Evolutionary conservation across 176 grass and related monocot genomes (phyloP), one percentile per base, ranked within the genome.

Genomic region (Oropetium thomaeum): DNA sequence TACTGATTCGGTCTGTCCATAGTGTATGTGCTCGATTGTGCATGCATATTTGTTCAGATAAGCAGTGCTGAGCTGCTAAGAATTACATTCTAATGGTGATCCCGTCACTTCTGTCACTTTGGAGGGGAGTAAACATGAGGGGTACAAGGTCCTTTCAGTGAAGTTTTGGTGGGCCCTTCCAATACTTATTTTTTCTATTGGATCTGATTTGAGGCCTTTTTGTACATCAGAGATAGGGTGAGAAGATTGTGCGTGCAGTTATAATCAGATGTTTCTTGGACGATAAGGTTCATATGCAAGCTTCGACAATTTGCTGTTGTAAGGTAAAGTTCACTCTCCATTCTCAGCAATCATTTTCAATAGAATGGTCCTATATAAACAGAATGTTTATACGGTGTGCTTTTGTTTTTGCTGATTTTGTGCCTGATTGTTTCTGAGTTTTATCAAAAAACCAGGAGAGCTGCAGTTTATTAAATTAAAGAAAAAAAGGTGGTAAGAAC

Each of bases 231-330:
- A 70, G 62, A 69, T n/a, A 70, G 65, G 17, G 55, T 17, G 41
- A 70, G 42, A 77, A 77, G 69, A 69, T 76, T 77, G 26, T 70
- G 42, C 25, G 12, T 1, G n/a, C 41, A 0, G 25, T 62, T 65
- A 53, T 42, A 62, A 77, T 70, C 53, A 62, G 54, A 77, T 53
- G 33, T 41, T 70, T 77, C 28, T 44, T 22, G 10, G 71, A 39
- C 61, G 39, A 39, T 19, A 69, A 61, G 8, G 11, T 67, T 23
- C 19, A 4, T 76, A 62, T 82, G 71, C 75, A 49, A 70, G 23
- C 7, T 40, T 17, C 52, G 3, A 60, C 27, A 42, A 39, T 67
- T 43, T 76, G 29, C 51, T 29, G 10, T 10, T 83, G 15, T 29
- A 41, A 60, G 7, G 20, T 35, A 29, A 60, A 16, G 40, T 37